phyloP scores from a whole-genome alignment of 2,329 filamentous ascomycete genomes.

The Paecilomyces variotii region DNA sequence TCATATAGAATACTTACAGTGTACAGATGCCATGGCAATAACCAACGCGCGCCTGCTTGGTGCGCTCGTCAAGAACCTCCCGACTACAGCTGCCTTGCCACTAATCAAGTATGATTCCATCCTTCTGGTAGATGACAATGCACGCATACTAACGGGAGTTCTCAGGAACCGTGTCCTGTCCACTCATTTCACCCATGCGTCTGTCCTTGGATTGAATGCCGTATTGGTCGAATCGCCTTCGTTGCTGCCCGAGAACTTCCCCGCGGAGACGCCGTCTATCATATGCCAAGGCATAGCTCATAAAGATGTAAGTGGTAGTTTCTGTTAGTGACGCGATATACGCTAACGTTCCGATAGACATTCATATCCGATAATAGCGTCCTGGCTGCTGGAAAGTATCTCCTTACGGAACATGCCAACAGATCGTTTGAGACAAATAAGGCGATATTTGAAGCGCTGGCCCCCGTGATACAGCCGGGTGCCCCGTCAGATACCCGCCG shows the following conservation, averaged over 20 bases:
- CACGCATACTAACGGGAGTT: slow-evolving; percentile 28
- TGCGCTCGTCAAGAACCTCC: slow-evolving; percentile 79
- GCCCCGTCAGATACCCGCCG: slow-evolving; percentile 75
- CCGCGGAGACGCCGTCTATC: slow-evolving; percentile 65
- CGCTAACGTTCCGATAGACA: slow-evolving; percentile 42
- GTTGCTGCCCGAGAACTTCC: slow-evolving; percentile 59
- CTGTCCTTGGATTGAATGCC: slow-evolving; percentile 80
- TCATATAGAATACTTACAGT: slow-evolving; percentile 6
- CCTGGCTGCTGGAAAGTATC: slow-evolving; percentile 82
- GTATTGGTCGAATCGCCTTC: slow-evolving; percentile 73
- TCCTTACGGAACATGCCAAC: slow-evolving; percentile 56
- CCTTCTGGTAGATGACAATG: not conserved
- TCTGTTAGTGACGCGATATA: not conserved
- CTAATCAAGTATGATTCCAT: slow-evolving; percentile 45
- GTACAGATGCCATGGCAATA: slow-evolving; percentile 61
- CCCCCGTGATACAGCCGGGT: slow-evolving; percentile 67
- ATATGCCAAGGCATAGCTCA: slow-evolving; percentile 72
- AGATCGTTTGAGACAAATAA: slow-evolving; percentile 67
- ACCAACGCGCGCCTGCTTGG: slow-evolving; percentile 87
- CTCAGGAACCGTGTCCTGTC: slow-evolving; percentile 70
- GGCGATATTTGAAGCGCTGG: slow-evolving; percentile 70
- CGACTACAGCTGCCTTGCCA: slow-evolving; percentile 56
- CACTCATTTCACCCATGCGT: slow-evolving; percentile 65
- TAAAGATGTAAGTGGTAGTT: slow-evolving; percentile 56
- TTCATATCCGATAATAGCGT: slow-evolving; percentile 83